Conservation (phyloP, 2,329 filamentous ascomycete genomes). For the Aspergillus pseudoterreus region DNA sequence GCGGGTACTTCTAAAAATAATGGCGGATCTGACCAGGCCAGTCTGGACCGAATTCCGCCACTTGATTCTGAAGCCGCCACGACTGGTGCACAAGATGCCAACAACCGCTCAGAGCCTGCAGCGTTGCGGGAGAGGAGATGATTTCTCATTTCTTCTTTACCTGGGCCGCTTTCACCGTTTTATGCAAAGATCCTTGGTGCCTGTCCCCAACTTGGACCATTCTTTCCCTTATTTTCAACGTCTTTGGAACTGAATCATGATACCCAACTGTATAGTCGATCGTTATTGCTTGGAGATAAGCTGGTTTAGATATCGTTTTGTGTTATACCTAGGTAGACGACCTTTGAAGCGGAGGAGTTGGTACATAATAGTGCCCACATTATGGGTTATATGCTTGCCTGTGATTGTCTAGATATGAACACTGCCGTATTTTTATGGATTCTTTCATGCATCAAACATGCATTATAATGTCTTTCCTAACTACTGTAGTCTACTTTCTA, state of each 20-base stretch:
- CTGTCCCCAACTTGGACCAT: background rate
- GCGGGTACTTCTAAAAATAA: conserved; percentile 10
- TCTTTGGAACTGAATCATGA: background rate
- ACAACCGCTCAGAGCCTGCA: conserved; percentile 4
- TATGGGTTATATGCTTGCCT: too few species aligned
- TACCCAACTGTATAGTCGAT: conserved; percentile 1
- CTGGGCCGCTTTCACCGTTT: too few species aligned
- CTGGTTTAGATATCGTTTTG: background rate
- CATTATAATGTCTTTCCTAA: too few species aligned
- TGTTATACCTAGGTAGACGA: background rate
- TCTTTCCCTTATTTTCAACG: conserved; percentile 5
- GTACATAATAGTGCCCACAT: too few species aligned
- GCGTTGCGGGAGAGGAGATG: conserved; percentile 24
- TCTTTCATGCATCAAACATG: too few species aligned
- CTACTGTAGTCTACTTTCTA: too few species aligned
- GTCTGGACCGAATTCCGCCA: conserved; percentile 34
- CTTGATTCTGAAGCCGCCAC: conserved; percentile 28
- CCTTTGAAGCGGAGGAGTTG: too few species aligned
- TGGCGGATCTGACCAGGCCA: conserved; percentile 21
- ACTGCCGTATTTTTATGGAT: background rate
- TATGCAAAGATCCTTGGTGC: background rate
- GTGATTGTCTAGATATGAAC: background rate
- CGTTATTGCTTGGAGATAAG: background rate
- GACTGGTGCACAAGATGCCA: conserved; percentile 21
- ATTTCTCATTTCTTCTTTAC: background rate